Conservation (phyloP, 805 yeast genomes). For the Danielozyma ontarioensis region DNA sequence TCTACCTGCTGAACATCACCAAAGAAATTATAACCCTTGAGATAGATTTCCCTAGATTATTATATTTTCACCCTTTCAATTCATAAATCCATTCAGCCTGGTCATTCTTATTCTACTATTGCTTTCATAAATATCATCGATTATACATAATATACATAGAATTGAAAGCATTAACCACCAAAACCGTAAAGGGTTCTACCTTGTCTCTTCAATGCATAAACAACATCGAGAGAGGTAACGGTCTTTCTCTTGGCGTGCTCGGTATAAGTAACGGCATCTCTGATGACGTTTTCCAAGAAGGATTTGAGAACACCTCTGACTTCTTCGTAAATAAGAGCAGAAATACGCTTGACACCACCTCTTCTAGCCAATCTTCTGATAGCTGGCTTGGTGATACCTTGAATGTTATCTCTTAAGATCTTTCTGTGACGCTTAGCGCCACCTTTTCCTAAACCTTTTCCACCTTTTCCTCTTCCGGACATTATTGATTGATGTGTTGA, state of each 20-base stretch:
- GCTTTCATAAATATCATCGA: background rate
- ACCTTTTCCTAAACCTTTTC: constrained; percentile 99
- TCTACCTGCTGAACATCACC: no score
- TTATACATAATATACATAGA: background rate
- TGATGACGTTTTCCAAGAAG: constrained; percentile 93
- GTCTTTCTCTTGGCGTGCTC: constrained; percentile 99
- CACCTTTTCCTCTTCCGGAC: constrained; percentile 99
- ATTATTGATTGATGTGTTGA: constrained; percentile 36
- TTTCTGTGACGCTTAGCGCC: constrained; percentile 99
- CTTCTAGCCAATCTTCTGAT: constrained; percentile 99
- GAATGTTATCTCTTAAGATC: constrained; percentile 98
- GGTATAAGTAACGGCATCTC: constrained; percentile 99
- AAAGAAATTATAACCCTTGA: no score
- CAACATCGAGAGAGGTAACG: constrained; percentile 97
- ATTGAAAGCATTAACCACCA: constrained; percentile 72
- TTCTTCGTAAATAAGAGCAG: constrained; percentile 98
- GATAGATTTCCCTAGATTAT: no score
- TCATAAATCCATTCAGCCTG: no score
- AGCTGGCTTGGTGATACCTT: constrained; percentile 99
- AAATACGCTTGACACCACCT: constrained; percentile 99
- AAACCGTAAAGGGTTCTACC: constrained; percentile 99
- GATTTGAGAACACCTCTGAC: constrained; percentile 95
- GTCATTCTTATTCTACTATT: background rate
- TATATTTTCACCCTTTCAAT: no score
- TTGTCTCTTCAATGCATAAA: constrained; percentile 99